Base-by-base conservation (phyloP, 108 stramenopile genomes). In the Conticribra guillardii region DNA sequence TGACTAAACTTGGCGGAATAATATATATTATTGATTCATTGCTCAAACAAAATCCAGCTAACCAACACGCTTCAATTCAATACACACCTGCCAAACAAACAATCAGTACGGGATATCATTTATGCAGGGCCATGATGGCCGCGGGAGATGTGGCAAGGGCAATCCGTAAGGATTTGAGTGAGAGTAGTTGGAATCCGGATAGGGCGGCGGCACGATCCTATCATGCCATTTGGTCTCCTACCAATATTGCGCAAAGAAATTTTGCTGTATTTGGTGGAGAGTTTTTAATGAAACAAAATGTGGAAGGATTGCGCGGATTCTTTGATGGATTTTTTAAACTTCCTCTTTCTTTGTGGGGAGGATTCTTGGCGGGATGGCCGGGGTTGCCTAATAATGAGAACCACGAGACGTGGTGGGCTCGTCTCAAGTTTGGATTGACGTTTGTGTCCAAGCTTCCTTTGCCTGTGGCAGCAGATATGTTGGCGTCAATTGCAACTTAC, bases 181-280 rank as follows among this genome's bases (percentile, higher is more conserved):
- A 46, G 1, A 30, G 30, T 16, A 49, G 31, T 4, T 79, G 69
- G 48, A 87, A 91, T 72, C 63, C 90, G 11, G 96, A 96, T 60
- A 69, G 76, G 17, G 93, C 91, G 4, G 92, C 96, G 17, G 87
- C 89, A 45, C 53, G 89, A 18, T 89, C 94, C 16, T 96, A 97
- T 82, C 79, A 95, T 71, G 86, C 93, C 17, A 54, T 98, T 23
- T 98, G 98, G 98, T 85, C 91, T 15, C 88, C 92, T 16, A 76
- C 67, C 34, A 89, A 87, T 49, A 90, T 91, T 58, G 80, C 85
- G 37, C 92, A 96, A 64, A 75, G 97, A 21, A 97, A 98, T 73
- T 98, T 98, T 82, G 95, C 93, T 31, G 90, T 92, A 19, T 98
- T 95, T 76, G 97, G 97, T 18, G 97, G 97, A 28, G 97, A 98